Evolutionary conservation across 768 basidiomycete genomes (phyloP).

Genomic region (Hygrophoropsis aurantiaca): DNA sequence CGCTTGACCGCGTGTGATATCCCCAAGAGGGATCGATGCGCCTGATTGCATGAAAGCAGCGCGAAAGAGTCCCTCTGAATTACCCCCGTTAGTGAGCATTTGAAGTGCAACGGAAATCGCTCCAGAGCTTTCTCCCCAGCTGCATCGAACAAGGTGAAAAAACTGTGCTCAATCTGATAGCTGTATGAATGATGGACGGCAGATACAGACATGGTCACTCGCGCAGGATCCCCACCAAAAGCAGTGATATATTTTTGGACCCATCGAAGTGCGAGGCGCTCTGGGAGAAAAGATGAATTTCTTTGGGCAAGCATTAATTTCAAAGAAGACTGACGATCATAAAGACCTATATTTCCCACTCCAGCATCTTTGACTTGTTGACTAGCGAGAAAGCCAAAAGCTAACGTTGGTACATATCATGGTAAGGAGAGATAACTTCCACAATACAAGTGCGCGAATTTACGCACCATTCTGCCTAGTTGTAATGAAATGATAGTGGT

Average conservation of each 20-base stretch:
- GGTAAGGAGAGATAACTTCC: too few relatives aligned
- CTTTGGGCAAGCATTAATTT: background rate
- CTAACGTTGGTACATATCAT: too few relatives aligned
- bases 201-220: slow-evolving; percentile 66
- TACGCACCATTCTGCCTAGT: too few relatives aligned
- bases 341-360: slow-evolving; percentile 64
- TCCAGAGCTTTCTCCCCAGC: slow-evolving; percentile 59
- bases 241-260: slow-evolving; percentile 60
- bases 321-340: slow-evolving; percentile 51
- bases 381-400: slow-evolving; percentile 52
- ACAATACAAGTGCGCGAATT: too few relatives aligned
- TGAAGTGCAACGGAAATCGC: slow-evolving; percentile 54
- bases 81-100: slow-evolving; percentile 46
- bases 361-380: slow-evolving; percentile 52
- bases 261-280: slow-evolving; percentile 61
- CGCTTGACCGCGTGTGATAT: slow-evolving; percentile 20
- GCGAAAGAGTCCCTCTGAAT: slow-evolving; percentile 46
- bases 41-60: slow-evolving; percentile 47
- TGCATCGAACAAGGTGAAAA: too few relatives aligned
- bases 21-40: slow-evolving; percentile 23
- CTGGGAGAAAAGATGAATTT: slow-evolving; percentile 25
- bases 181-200: too few relatives aligned
- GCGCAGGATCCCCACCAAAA: slow-evolving; percentile 65
- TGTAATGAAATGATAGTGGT: too few relatives aligned
- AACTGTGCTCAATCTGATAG: too few relatives aligned